These are phyloP conservation scores for Anthracocystis setariae DNA, from an alignment of 1,284 basidiomycete genomes.

Conservation along the genomic window DNA sequence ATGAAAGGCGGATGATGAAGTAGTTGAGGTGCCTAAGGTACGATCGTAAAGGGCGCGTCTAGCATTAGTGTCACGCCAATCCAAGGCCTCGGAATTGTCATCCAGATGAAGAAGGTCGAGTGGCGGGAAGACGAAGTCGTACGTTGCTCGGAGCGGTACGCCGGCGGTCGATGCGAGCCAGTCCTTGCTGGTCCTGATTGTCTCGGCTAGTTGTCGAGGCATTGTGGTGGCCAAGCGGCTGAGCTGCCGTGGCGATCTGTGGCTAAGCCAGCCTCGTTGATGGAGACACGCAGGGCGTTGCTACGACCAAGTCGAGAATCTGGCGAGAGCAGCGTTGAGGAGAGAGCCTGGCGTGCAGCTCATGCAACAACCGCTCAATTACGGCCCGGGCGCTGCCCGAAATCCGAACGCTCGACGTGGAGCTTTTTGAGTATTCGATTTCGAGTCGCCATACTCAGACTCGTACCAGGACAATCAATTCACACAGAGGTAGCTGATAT, in stretches of 20 bases:
- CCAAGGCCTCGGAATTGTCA: slow-evolving; percentile 10
- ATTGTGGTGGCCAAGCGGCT: slow-evolving; percentile 15
- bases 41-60: slow-evolving; percentile 9
- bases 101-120: slow-evolving; percentile 22
- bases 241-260: background rate
- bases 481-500: too few species aligned
- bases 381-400: background rate
- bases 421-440: background rate
- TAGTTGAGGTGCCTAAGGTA: slow-evolving; percentile 1
- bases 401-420: background rate
- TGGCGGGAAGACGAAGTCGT: slow-evolving; percentile 46
- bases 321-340: too few species aligned
- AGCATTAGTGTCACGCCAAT: slow-evolving; percentile 12
- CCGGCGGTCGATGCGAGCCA: slow-evolving; percentile 22
- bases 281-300: too few species aligned
- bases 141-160: slow-evolving; percentile 25
- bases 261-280: background rate
- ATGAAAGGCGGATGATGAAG: slow-evolving; percentile 8
- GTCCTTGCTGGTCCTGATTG: slow-evolving; percentile 19
- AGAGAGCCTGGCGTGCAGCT: background rate
- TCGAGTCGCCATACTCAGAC: too few species aligned
- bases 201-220: slow-evolving; percentile 21
- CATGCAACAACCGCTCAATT: background rate
- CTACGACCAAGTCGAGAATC: too few species aligned
- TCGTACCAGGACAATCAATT: too few species aligned